Conservation (phyloP, 2,329 filamentous ascomycete species). For the Trichoderma arundinaceum region DNA sequence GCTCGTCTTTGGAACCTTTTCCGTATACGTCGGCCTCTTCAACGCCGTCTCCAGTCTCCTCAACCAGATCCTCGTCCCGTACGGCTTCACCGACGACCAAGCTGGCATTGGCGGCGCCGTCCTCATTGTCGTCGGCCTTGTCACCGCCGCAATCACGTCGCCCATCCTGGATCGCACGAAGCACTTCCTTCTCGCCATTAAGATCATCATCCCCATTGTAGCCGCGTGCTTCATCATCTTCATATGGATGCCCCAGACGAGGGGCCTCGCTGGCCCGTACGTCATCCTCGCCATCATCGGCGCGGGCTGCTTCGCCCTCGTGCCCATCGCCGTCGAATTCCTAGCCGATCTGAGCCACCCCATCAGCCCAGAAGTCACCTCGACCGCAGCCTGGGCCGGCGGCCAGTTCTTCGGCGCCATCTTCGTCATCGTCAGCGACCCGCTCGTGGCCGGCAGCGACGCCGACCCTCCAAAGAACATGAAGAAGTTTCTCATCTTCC, state of each 20-base stretch:
- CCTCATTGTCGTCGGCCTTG: constrained; percentile 85
- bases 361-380: constrained; percentile 82
- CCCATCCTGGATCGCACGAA: constrained; percentile 88
- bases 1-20: constrained; percentile 80
- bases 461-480: constrained; percentile 72
- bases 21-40: constrained; percentile 88
- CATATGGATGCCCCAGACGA: constrained; percentile 73
- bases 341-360: constrained; percentile 88
- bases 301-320: constrained; percentile 76
- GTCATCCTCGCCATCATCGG: constrained; percentile 77
- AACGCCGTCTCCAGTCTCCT: constrained; percentile 87
- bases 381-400: constrained; percentile 81
- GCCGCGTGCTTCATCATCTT: constrained; percentile 76
- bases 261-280: constrained; percentile 71
- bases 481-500: constrained; percentile 76
- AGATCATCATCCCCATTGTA: constrained; percentile 75
- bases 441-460: constrained; percentile 62
- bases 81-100: constrained; percentile 81
- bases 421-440: constrained; percentile 84
- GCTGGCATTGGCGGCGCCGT: constrained; percentile 89
- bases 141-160: constrained; percentile 74
- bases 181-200: constrained; percentile 74
- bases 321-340: constrained; percentile 86
- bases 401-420: constrained; percentile 85
- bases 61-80: constrained; percentile 87